Percentiles rank a stretch among this genome's conserved stretches.
phyloP scores from a whole-genome alignment of 2,329 filamentous ascomycete genomes.

The Venturia aucupariae region DNA sequence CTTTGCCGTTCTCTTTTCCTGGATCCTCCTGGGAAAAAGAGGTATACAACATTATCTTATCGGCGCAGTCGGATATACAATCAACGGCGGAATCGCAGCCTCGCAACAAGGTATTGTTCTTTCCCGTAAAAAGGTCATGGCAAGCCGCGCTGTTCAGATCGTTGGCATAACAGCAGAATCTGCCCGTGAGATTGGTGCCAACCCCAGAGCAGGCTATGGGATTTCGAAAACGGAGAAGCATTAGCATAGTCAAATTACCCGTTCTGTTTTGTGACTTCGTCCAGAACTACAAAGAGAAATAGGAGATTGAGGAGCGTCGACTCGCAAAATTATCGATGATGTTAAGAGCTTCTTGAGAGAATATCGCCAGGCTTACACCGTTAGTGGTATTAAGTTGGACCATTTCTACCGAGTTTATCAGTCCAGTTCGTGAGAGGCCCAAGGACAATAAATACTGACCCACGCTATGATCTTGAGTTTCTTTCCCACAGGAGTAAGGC shows the following conservation, averaged over 20 bases:
- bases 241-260: neutral
- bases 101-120: neutral
- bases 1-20: neutral
- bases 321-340: neutral
- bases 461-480: neutral
- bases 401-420: neutral
- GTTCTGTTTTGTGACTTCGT: neutral
- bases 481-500: neutral
- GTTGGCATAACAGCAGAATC: slow-evolving; percentile 7
- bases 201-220: neutral
- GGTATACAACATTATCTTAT: neutral
- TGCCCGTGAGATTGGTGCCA: neutral
- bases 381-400: neutral
- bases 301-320: neutral
- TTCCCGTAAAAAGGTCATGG: neutral
- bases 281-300: neutral
- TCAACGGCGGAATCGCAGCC: neutral
- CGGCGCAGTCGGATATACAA: neutral
- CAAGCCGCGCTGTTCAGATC: neutral
- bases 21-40: neutral
- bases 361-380: neutral
- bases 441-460: neutral
- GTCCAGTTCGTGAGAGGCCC: neutral
- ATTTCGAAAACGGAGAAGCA: neutral
- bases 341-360: neutral